A percentile compares a stretch with the other conserved stretches of the same genome.
phyloP scores from a whole-genome alignment of 164 flowering plant species.

The Warburgia ugandensis region DNA sequence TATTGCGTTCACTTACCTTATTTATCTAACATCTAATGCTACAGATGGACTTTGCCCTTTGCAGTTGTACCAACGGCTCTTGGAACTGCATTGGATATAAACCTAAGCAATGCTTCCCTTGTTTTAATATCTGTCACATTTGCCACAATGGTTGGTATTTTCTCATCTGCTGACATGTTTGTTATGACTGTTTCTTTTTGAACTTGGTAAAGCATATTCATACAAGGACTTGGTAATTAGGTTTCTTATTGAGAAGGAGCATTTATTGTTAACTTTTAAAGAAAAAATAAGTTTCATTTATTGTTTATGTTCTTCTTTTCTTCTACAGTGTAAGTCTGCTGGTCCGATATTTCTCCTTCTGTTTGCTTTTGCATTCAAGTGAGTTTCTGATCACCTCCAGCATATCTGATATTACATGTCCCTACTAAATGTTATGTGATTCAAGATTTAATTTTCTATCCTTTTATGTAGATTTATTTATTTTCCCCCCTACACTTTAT shows the following conservation, averaged over 20 bases:
- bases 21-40: conserved; percentile 47
- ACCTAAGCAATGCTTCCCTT: conserved; percentile 96
- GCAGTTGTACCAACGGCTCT: conserved; percentile 99
- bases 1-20: background rate
- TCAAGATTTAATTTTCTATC: no score
- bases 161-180: conserved; percentile 3
- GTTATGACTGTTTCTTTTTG: background rate
- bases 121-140: conserved; percentile 97
- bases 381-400: conserved; percentile 14
- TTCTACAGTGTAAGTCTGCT: conserved; percentile 96
- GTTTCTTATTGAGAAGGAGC: no score
- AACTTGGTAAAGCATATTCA: no score
- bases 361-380: conserved; percentile 99
- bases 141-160: conserved; percentile 96
- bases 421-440: no score
- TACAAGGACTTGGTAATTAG: no score
- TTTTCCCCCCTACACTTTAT: no score
- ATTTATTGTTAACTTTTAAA: no score
- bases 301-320: no score
- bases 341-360: conserved; percentile 92
- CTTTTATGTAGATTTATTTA: no score
- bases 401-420: background rate
- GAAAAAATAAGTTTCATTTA: no score
- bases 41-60: conserved; percentile 80
- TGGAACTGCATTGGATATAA: conserved; percentile 92